Conservation (phyloP, 352 stramenopile species). For the Phytopythium litorale region DNA sequence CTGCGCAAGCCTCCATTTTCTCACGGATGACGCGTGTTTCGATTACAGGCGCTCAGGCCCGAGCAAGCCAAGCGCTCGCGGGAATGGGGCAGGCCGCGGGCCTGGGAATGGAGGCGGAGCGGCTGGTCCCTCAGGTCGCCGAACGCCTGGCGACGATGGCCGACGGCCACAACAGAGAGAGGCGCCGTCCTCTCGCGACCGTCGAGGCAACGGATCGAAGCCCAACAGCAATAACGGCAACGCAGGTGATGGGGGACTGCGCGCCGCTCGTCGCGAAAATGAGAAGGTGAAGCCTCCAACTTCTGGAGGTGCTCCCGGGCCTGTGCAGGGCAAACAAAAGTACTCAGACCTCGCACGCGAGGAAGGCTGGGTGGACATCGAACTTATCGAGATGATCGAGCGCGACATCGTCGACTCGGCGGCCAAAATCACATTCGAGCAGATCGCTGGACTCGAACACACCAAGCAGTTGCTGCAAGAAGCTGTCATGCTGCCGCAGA, state of each 20-base stretch:
- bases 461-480: slow-evolving; percentile 82
- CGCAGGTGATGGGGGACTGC: slow-evolving; percentile 34
- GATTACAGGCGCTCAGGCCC: neutral
- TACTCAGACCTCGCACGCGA: slow-evolving; percentile 79
- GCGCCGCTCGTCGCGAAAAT: slow-evolving; percentile 36
- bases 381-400: slow-evolving; percentile 85
- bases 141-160: slow-evolving; percentile 50
- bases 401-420: slow-evolving; percentile 81
- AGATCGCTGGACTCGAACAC: slow-evolving; percentile 77
- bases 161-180: slow-evolving; percentile 34
- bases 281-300: slow-evolving; percentile 15
- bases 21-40: neutral
- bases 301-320: neutral
- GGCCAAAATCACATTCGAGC: slow-evolving; percentile 65
- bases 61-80: neutral
- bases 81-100: neutral
- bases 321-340: slow-evolving; percentile 42
- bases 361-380: slow-evolving; percentile 64
- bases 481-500: slow-evolving; percentile 83
- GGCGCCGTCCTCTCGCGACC: slow-evolving; percentile 21
- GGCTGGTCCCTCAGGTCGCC: slow-evolving; percentile 37
- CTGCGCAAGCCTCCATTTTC: neutral
- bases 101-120: slow-evolving; percentile 11
- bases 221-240: slow-evolving; percentile 23
- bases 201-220: slow-evolving; percentile 6